Percentiles rank a stretch among this genome's conserved stretches.
Conservation (phyloP, 2,329 filamentous ascomycete genomes). For the Claviceps maximensis region DNA sequence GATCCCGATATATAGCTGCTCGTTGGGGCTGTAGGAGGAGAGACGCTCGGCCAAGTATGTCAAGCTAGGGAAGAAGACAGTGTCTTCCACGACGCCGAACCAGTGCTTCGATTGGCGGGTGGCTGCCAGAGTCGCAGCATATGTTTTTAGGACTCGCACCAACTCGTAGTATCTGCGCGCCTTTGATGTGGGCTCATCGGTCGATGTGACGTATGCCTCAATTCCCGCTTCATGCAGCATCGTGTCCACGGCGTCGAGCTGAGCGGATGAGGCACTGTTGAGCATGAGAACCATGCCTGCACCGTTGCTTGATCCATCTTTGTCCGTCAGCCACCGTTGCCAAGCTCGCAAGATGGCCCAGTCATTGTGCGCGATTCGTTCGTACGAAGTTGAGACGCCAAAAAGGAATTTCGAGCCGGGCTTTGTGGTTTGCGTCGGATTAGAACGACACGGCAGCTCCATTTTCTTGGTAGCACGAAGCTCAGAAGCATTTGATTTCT, state of each 20-base stretch:
- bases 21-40: constrained; percentile 17
- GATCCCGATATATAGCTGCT: constrained; percentile 27
- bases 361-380: constrained; percentile 24
- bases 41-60: constrained; percentile 25
- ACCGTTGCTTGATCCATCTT: constrained; percentile 26
- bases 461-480: constrained; percentile 18
- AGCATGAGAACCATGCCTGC: constrained; percentile 29
- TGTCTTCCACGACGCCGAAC: constrained; percentile 32
- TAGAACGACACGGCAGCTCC: constrained; percentile 20
- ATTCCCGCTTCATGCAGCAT: constrained; percentile 25
- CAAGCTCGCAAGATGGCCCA: constrained; percentile 28
- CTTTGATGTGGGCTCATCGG: constrained; percentile 18
- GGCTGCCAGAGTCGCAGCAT: constrained; percentile 20
- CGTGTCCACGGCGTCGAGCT: constrained; percentile 19
- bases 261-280: constrained; percentile 21
- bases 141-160: constrained; percentile 19
- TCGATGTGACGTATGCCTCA: constrained; percentile 22
- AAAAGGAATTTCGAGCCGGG: constrained; percentile 30
- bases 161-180: constrained; percentile 26
- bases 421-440: constrained; percentile 17
- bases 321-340: constrained; percentile 32
- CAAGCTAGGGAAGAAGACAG: constrained; percentile 32
- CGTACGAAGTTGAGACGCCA: constrained; percentile 30
- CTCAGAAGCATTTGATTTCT: constrained; percentile 12
- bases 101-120: constrained; percentile 26